Evolutionary conservation across 768 basidiomycete species (phyloP), one percentile per base, ranked within the genome.

Genomic region (Antrodiella citrinella): DNA sequence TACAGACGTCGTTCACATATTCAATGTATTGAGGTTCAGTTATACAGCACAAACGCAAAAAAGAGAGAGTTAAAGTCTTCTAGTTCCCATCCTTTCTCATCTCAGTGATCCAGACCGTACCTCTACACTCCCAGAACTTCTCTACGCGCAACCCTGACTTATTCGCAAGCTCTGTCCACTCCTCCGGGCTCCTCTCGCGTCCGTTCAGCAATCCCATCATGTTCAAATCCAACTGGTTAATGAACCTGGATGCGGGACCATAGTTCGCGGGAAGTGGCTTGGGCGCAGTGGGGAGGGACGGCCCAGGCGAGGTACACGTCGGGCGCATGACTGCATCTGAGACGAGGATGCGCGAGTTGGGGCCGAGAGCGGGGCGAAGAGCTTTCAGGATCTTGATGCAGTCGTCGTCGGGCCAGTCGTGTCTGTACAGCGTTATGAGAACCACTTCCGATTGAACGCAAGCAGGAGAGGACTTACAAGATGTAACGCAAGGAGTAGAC

Each of bases 221-320:
- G 52, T 48, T 49, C 26, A 56, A 25, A 46, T 56, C 55, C 9
- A 49, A 47, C 5, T 11, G 18, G 30, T 56, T 45, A 1, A 46
- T 24, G 4, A 53, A 41, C 2, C 38, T 46, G 24, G 26, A 35
- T 3, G 41, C 51, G 10, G 4, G 24, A 4, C 52, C 55, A 21
- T 56, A 56, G 47, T 56, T 56, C 13, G 54, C 50, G 9, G 50
- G 54, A 15, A 55, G 44, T 2, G 54, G 54, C 10, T 40, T 4
- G 2, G 54, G 54, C 13, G 54, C 54, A 15, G 7, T 35, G 7
- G 7, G 7, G 30, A 35, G 30, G 15, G 30, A 7, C 7, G 30
- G 7, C 7, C 7, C 15, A 15, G 7, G 7, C 7, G 15, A 35
- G 4, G 50, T 55, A n/a, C n/a, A n/a, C n/a, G n/a, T n/a, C 3